These are phyloP conservation scores for Perkinsus chesapeaki DNA, from an alignment of 169 alveolate species.

Conservation along the genomic window DNA sequence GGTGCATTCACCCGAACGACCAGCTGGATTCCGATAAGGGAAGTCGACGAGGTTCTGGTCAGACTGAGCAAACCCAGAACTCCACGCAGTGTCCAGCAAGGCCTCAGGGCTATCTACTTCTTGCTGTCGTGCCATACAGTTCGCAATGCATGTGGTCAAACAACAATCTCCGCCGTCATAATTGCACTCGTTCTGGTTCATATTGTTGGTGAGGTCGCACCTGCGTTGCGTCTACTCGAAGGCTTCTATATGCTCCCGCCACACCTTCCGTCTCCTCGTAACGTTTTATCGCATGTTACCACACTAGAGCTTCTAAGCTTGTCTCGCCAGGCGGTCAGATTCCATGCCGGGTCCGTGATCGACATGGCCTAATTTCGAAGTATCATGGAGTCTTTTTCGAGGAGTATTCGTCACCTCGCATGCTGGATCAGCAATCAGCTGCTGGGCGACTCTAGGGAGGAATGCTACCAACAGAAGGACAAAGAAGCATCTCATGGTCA, in stretches of 20 bases:
- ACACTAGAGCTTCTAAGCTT: not conserved
- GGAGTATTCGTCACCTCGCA: not conserved
- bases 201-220: not conserved
- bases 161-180: conserved; percentile 18
- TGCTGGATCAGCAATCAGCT: not conserved
- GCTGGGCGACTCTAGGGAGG: not conserved
- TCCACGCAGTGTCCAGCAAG: not conserved
- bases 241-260: not conserved
- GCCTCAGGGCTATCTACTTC: not conserved
- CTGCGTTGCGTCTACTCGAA: no score
- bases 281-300: not conserved
- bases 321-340: conserved; percentile 1
- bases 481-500: not conserved
- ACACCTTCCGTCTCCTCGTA: not conserved
- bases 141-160: not conserved
- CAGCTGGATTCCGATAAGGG: not conserved
- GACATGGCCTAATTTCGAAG: not conserved
- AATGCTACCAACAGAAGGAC: not conserved
- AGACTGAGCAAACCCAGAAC: not conserved
- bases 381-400: no score
- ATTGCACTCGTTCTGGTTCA: not conserved
- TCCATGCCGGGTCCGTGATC: not conserved
- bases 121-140: not conserved
- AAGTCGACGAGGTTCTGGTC: not conserved
- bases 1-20: not conserved